Percentiles rank a stretch among this genome's conserved stretches.
Evolutionary conservation across 768 basidiomycete species (phyloP).

Genomic region (Psilocybe tampanensis): DNA sequence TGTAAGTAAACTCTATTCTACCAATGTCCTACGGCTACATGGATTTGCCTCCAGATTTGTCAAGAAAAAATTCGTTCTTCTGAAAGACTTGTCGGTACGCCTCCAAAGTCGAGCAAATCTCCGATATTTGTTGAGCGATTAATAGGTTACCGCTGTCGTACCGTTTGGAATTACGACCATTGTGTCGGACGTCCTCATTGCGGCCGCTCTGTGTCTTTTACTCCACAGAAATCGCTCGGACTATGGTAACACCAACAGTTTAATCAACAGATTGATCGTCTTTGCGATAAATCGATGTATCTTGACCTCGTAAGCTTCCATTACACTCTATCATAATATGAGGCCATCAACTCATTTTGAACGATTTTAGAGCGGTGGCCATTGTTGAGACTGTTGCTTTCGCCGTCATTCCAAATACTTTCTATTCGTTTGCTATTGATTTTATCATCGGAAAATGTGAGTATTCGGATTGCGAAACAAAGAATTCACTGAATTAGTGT

Average conservation of each 20-base stretch:
- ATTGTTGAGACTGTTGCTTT: conserved; percentile 43
- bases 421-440: conserved; percentile 51
- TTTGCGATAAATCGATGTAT: conserved; percentile 54
- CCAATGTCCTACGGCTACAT: neutral
- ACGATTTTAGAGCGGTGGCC: conserved; percentile 35
- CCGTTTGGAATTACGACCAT: conserved; percentile 50
- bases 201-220: conserved; percentile 42
- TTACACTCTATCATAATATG: neutral
- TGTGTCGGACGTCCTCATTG: conserved; percentile 48
- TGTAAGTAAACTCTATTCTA: conserved; percentile 26
- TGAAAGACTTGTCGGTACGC: conserved; percentile 38
- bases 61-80: conserved; percentile 35
- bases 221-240: conserved; percentile 42
- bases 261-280: conserved; percentile 48
- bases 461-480: conserved; percentile 8
- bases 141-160: conserved; percentile 36
- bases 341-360: neutral
- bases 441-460: conserved; percentile 54
- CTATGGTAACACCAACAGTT: conserved; percentile 41
- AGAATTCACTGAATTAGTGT: neutral
- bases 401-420: conserved; percentile 39
- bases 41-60: conserved; percentile 31
- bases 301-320: conserved; percentile 45
- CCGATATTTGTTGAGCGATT: neutral
- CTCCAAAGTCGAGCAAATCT: neutral